These are phyloP conservation scores for Pugionium dolabratum DNA, from an alignment of 345 rosid species.

Conservation along the genomic window DNA sequence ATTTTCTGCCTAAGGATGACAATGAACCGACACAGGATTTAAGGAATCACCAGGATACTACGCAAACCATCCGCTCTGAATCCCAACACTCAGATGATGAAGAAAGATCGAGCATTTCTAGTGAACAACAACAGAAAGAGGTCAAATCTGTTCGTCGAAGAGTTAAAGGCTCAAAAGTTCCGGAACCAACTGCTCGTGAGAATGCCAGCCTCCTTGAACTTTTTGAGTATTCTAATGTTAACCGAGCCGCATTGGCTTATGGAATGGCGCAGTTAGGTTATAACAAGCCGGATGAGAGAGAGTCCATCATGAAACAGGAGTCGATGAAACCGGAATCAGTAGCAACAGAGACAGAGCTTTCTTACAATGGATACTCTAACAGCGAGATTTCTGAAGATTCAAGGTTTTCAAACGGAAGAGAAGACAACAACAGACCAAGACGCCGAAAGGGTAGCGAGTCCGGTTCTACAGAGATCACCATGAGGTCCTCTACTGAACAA, in stretches of 20 bases:
- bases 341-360: slow-evolving; percentile 46
- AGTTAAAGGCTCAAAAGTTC: slow-evolving; percentile 18
- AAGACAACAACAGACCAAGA: slow-evolving; percentile 45
- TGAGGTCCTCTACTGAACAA: slow-evolving; percentile 46
- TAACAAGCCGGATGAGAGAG: slow-evolving; percentile 36
- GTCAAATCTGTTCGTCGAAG: background rate
- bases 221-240: slow-evolving; percentile 41
- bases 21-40: slow-evolving; percentile 34
- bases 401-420: slow-evolving; percentile 44
- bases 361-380: slow-evolving; percentile 47
- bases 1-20: slow-evolving; percentile 25
- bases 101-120: too few species aligned
- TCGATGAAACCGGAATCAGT: slow-evolving; percentile 39
- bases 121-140: too few species aligned
- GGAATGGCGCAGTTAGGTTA: slow-evolving; percentile 40
- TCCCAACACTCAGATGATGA: slow-evolving; percentile 21
- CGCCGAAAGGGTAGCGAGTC: slow-evolving; percentile 45
- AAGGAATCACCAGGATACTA: background rate
- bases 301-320: slow-evolving; percentile 38
- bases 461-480: slow-evolving; percentile 45
- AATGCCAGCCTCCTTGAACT: slow-evolving; percentile 39
- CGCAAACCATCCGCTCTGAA: slow-evolving; percentile 34
- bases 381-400: slow-evolving; percentile 51
- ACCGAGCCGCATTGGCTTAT: slow-evolving; percentile 40
- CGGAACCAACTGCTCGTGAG: slow-evolving; percentile 20